Conservation (phyloP, 208 protist genomes). For the Trypanosoma boissoni region DNA sequence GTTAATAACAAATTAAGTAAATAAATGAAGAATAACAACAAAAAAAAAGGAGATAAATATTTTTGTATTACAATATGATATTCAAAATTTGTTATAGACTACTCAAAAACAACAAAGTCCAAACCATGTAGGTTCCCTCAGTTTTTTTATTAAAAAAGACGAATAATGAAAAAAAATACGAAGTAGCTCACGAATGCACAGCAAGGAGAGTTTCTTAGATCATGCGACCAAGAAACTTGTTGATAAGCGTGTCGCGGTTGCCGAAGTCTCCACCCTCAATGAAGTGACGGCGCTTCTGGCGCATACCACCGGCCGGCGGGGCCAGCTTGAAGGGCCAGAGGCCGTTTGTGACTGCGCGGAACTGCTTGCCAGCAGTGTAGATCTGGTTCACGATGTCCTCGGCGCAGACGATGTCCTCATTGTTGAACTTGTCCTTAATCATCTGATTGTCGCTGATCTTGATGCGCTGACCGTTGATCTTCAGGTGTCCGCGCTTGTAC, state of each 20-base stretch:
- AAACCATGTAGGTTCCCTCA: too few relatives aligned
- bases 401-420: conserved; percentile 95
- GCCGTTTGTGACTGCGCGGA: conserved; percentile 97
- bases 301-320: conserved; percentile 95
- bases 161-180: conserved; percentile 9
- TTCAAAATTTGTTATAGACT: too few relatives aligned
- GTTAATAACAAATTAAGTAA: background rate
- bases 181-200: background rate
- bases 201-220: conserved; percentile 82
- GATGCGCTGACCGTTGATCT: conserved; percentile 97
- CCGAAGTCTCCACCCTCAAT: conserved; percentile 99
- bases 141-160: conserved; percentile 10
- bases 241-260: conserved; percentile 99
- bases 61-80: background rate
- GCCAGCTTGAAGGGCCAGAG: conserved; percentile 99
- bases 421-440: conserved; percentile 95
- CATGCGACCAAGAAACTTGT: conserved; percentile 97
- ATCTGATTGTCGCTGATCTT: conserved; percentile 96
- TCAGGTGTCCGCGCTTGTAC: conserved; percentile 99
- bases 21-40: background rate
- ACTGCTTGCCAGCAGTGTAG: conserved; percentile 98
- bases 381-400: conserved; percentile 99
- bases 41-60: background rate
- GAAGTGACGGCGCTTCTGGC: conserved; percentile 97
- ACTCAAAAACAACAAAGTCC: too few relatives aligned